Conservation (phyloP, 2,329 filamentous ascomycete species). For the Phialophora tarda region DNA sequence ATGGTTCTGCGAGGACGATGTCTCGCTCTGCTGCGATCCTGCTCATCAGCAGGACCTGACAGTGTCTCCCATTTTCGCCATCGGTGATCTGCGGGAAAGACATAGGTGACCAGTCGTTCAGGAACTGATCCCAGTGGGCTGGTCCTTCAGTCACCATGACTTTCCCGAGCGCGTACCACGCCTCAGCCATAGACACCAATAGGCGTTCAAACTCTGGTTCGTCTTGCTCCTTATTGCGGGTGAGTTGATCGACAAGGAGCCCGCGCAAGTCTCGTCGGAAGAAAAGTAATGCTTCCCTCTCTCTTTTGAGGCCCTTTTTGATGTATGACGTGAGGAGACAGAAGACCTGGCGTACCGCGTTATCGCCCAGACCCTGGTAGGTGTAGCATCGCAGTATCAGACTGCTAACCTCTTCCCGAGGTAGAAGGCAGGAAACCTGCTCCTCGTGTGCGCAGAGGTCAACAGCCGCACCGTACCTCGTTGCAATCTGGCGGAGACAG, state of each 20-base stretch:
- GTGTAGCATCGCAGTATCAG: slow-evolving; percentile 16
- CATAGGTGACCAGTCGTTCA: slow-evolving; percentile 19
- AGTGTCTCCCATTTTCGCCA: slow-evolving; percentile 23
- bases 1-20: slow-evolving; percentile 18
- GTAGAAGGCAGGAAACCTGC: slow-evolving; percentile 25
- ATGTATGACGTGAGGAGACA: slow-evolving; percentile 26
- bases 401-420: slow-evolving; percentile 10
- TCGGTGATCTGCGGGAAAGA: slow-evolving; percentile 24
- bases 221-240: slow-evolving; percentile 1
- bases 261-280: slow-evolving; percentile 20
- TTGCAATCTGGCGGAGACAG: slow-evolving; percentile 21
- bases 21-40: slow-evolving; percentile 19
- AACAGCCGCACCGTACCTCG: slow-evolving; percentile 20
- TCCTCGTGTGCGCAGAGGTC: slow-evolving; percentile 26
- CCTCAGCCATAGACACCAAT: slow-evolving; percentile 27
- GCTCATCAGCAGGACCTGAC: slow-evolving; percentile 32
- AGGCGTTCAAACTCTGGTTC: not conserved
- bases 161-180: slow-evolving; percentile 29
- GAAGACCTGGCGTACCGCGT: slow-evolving; percentile 18
- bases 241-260: slow-evolving; percentile 21
- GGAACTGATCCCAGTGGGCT: slow-evolving; percentile 29
- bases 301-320: slow-evolving; percentile 17
- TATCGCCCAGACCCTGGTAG: slow-evolving; percentile 11
- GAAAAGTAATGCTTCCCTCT: not conserved
- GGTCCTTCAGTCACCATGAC: slow-evolving; percentile 21